Evolutionary conservation across 2,329 filamentous ascomycete genomes (phyloP), one percentile per base, ranked within the genome.

Genomic region (Xylariaceae sp.): DNA sequence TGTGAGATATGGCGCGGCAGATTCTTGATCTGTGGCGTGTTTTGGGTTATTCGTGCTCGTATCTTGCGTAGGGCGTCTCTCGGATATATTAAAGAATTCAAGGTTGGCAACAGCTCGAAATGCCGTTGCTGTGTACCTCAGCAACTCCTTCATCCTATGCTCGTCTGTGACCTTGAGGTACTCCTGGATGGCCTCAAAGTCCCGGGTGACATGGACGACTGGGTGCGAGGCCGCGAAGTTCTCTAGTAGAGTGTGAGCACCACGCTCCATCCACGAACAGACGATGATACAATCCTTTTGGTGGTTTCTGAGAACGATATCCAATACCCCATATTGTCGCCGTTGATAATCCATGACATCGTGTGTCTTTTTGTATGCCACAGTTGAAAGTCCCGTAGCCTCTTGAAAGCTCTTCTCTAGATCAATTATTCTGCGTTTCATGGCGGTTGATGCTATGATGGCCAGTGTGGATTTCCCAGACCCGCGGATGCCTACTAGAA

Each of bases 391-490:
- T 8, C 82, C 80, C 0, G 78, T 81, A 3, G 71, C 65, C 38
- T 85, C 76, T 32, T 82, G 74, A 51, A 91, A 90, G 35, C 74
- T 72, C 31, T 74, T 72, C 49, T 89, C 85, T 26, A 81, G 73
- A 47, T 89, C 85, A 39, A 89, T 67, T 2, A 89, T 71, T 39
- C 79, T 79, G 31, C 83, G 73, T 39, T 79, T 78, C 60, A 86
- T 80, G 37, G 83, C 83, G 7, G 81, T 81, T 0, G 85, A 85
- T 4, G 85, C 82, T 47, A 90, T 87, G 36, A 90, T 77, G 12
- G 82, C 86, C 9, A 90, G 67, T 2, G 83, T 88, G 2, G 84
- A 85, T 61, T 89, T 89, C 13, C 86, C 86, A 4, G 83, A 79
- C 9, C 85, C 86, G 12, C 83, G 79, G 42, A 88, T 80, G 2